phyloP scores from a whole-genome alignment of 768 basidiomycete species.

The Hydnum rufescens region DNA sequence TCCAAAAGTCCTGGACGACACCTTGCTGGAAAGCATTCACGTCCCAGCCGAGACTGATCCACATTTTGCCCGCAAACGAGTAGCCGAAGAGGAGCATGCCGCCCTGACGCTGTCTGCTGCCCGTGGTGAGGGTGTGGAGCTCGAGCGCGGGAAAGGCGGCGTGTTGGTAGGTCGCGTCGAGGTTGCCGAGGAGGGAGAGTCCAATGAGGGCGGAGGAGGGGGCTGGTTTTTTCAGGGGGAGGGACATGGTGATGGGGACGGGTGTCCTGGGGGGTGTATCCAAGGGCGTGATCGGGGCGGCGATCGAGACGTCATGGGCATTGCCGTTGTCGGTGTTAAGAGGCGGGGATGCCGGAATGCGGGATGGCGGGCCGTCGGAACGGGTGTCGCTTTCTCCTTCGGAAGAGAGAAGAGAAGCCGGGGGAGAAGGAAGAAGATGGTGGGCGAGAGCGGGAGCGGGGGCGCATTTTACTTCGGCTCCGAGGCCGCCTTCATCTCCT shows the following conservation, averaged over 20 bases:
- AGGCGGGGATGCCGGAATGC: not conserved
- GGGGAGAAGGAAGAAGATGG: no score
- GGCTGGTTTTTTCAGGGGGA: conserved; percentile 15
- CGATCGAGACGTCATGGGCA: conserved; percentile 8
- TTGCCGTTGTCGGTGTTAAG: conserved; percentile 12
- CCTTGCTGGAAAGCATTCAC: conserved; percentile 49
- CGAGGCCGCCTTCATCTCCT: not conserved
- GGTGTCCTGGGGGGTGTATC: not conserved
- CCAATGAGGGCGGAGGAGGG: conserved; percentile 53
- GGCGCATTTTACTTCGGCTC: no score
- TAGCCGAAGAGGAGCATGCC: conserved; percentile 72
- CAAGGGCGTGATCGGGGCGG: conserved; percentile 3
- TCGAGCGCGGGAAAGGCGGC: conserved; percentile 29
- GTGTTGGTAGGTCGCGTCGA: conserved; percentile 67
- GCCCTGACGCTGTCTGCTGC: conserved; percentile 57
- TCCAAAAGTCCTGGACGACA: conserved; percentile 47
- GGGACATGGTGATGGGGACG: conserved; percentile 2
- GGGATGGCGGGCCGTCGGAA: not conserved
- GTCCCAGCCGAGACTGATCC: conserved; percentile 67
- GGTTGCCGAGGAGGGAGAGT: conserved; percentile 64
- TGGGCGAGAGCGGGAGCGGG: no score
- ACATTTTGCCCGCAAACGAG: conserved; percentile 53
- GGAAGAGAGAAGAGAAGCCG: no score
- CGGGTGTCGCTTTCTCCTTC: not conserved
- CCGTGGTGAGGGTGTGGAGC: conserved; percentile 61